These are phyloP conservation scores for Fusarium floridanum DNA, from an alignment of 2,329 filamentous ascomycete species.

Conservation along the genomic window DNA sequence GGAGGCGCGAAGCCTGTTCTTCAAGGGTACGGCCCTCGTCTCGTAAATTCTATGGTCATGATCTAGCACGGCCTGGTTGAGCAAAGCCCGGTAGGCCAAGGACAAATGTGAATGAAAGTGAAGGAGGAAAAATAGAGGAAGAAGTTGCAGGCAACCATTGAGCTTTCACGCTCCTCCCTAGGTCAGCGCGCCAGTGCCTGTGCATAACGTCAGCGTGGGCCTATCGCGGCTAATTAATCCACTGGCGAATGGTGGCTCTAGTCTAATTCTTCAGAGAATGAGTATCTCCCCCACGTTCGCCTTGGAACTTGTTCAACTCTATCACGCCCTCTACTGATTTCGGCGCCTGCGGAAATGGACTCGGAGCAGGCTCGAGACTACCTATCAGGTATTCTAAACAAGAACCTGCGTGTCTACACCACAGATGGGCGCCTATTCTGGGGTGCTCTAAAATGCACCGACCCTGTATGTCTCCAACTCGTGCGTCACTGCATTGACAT, in stretches of 20 bases:
- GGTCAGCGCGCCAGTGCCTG: background rate
- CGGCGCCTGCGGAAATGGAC: constrained; percentile 54
- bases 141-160: constrained; percentile 9
- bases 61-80: background rate
- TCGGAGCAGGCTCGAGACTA: constrained; percentile 67
- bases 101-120: background rate
- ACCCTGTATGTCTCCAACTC: constrained; percentile 72
- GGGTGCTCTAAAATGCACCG: constrained; percentile 93
- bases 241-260: constrained; percentile 21
- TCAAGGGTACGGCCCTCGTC: constrained; percentile 41
- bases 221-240: constrained; percentile 25
- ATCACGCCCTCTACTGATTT: background rate
- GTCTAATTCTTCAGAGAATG: constrained; percentile 12
- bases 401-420: constrained; percentile 82
- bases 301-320: background rate
- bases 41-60: constrained; percentile 23
- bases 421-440: constrained; percentile 90
- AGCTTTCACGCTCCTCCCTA: constrained; percentile 13
- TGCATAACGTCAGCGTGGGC: constrained; percentile 45
- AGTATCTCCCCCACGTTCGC: constrained; percentile 4
- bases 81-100: background rate
- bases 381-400: constrained; percentile 78
- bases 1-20: constrained; percentile 17
- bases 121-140: background rate
- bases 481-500: background rate